These are phyloP conservation scores for Heterobasidion parviporum DNA, from an alignment of 1,284 basidiomycete species.

Conservation along the genomic window DNA sequence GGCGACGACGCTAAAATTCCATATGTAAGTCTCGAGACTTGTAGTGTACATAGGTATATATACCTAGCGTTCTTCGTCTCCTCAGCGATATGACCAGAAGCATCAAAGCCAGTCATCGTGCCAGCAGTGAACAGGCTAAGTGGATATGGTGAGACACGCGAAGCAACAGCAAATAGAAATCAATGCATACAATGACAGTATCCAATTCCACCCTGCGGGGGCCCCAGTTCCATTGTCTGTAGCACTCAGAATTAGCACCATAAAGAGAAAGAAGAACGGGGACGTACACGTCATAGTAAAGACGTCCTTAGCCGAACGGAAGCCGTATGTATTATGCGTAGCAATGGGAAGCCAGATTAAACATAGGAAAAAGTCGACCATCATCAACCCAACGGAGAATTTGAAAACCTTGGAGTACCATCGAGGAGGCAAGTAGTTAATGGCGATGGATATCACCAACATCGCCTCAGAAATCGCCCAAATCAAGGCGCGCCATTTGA, in stretches of 20 bases:
- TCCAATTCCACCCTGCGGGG: slow-evolving; percentile 80
- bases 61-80: slow-evolving; percentile 83
- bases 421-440: slow-evolving; percentile 76
- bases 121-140: slow-evolving; percentile 74
- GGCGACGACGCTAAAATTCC: slow-evolving; percentile 50
- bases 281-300: slow-evolving; percentile 73
- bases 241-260: background rate
- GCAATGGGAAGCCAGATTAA: slow-evolving; percentile 86
- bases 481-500: slow-evolving; percentile 77
- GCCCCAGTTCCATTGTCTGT: slow-evolving; percentile 83
- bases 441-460: slow-evolving; percentile 58
- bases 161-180: background rate
- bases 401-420: slow-evolving; percentile 70
- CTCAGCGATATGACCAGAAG: slow-evolving; percentile 83
- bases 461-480: slow-evolving; percentile 74
- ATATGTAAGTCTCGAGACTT: background rate
- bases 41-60: background rate
- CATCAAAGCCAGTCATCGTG: slow-evolving; percentile 81
- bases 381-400: slow-evolving; percentile 62
- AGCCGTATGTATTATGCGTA: slow-evolving; percentile 76
- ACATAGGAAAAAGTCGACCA: slow-evolving; percentile 79
- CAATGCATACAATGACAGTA: slow-evolving; percentile 59
- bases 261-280: background rate
- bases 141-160: slow-evolving; percentile 2
- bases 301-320: slow-evolving; percentile 70